These are phyloP conservation scores for Henckelia pumila DNA, from an alignment of 257 asterid species.

Conservation along the genomic window DNA sequence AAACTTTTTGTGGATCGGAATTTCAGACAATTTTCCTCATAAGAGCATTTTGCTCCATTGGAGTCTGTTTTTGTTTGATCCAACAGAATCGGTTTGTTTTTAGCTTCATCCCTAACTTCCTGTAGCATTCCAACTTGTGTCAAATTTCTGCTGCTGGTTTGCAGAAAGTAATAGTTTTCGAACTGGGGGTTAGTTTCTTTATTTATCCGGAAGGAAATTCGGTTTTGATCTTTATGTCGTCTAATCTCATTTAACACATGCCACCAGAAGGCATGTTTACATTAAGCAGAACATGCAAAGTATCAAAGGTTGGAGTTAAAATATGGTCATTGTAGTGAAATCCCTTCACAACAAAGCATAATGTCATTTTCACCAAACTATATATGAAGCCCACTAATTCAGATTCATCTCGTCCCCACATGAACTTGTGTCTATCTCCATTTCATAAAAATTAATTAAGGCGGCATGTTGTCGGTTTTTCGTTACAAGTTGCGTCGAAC, in stretches of 20 bases:
- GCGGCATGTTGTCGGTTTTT: background rate
- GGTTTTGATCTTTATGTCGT: background rate
- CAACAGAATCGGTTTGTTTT: background rate
- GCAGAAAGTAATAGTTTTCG: background rate
- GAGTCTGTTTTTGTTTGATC: background rate
- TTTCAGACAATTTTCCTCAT: background rate
- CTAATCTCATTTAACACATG: background rate
- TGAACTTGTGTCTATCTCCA: background rate
- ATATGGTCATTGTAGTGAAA: background rate
- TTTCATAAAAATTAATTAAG: background rate
- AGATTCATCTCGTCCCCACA: background rate
- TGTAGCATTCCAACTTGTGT: background rate
- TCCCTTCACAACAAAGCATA: too few relatives aligned
- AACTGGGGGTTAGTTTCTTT: background rate
- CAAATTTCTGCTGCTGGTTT: background rate
- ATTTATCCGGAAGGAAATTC: too few relatives aligned
- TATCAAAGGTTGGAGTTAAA: background rate
- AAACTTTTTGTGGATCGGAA: background rate
- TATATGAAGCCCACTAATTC: background rate
- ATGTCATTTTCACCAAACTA: background rate
- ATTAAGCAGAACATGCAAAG: background rate
- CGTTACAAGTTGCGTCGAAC: background rate
- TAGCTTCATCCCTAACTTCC: conserved; percentile 14
- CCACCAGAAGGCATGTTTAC: background rate
- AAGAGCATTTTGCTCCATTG: too few relatives aligned